Evolutionary conservation across 352 stramenopile genomes (phyloP), one percentile per base, ranked within the genome.

Genomic region (Globisporangium cylindrosporum): DNA sequence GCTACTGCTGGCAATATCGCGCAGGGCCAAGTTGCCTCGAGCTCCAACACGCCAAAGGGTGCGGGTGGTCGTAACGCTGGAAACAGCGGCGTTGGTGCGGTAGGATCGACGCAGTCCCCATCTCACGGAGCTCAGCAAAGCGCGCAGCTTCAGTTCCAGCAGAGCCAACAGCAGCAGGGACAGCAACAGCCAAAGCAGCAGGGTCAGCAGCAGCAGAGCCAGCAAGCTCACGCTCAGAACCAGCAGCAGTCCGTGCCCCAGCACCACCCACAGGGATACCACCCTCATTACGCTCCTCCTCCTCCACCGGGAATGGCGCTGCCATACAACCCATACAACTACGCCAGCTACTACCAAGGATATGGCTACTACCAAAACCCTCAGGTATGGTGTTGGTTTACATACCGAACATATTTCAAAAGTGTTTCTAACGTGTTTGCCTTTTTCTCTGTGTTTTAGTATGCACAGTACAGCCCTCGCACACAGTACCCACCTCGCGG

Each of bases 261-360:
- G 32, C 76, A 92, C 71, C 86, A 94, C 59, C 87, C 88, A 53
- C 86, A 91, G 43, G 81, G 86, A 32, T 95, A 95, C 74, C 88
- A 89, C 69, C 80, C 80, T 25, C 82, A 95, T 73, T 95, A 93
- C 60, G 83, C 85, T 20, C 88, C 88, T 27, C 88, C 86, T 38
- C 88, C 88, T n/a, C 88, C 88, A 32, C 88, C 88, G 27, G 88
- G 88, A 29, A 95, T 95, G 88, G 85, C 88, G 22, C 74, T 95
- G 76, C 83, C 82, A 8, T 95, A 94, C 84, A 94, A 95, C 75
- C 88, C 88, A 61, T 95, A 95, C 79, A 95, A 92, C 72, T 95
- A 95, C 70, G 78, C 73, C 41, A 84, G 73, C 46, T 93, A 94
- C 75, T 95, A 94, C 74, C 88, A 94, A 69, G 83, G 84, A 66